These are phyloP conservation scores for Huntiella savannae DNA, from an alignment of 2,329 filamentous ascomycete species.

Conservation along the genomic window DNA sequence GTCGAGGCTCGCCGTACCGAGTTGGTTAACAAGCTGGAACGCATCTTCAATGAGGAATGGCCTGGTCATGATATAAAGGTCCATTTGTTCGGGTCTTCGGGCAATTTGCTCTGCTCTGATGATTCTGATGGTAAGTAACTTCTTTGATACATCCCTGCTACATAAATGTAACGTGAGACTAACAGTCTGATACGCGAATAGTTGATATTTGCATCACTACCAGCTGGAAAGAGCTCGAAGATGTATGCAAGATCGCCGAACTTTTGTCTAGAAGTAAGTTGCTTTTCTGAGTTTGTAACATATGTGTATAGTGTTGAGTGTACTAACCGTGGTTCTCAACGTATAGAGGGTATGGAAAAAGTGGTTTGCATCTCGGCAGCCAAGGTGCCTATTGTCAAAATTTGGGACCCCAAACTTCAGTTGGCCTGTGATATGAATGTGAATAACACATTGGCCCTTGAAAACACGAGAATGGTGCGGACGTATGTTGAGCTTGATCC, in stretches of 20 bases:
- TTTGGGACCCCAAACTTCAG: constrained; percentile 85
- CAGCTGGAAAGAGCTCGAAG: constrained; percentile 67
- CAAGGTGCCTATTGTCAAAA: constrained; percentile 95
- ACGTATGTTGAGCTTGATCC: constrained; percentile 90
- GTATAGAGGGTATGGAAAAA: constrained; percentile 81
- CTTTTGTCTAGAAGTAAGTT: constrained; percentile 65
- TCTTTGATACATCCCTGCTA: neutral
- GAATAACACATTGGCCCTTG: constrained; percentile 85
- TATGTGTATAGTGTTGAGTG: neutral
- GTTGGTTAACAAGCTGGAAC: constrained; percentile 74
- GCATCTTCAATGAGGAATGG: constrained; percentile 77
- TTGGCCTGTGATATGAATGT: constrained; percentile 96
- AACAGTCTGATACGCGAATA: constrained; percentile 20
- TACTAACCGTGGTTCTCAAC: neutral
- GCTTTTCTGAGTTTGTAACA: neutral
- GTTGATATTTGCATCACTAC: constrained; percentile 98
- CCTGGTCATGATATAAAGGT: constrained; percentile 79
- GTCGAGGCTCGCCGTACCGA: constrained; percentile 57
- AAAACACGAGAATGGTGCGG: constrained; percentile 95
- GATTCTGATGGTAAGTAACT: constrained; percentile 72
- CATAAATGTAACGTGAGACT: neutral
- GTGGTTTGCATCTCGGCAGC: constrained; percentile 88
- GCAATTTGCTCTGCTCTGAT: constrained; percentile 82
- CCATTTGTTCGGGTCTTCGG: constrained; percentile 92
- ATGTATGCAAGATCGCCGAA: constrained; percentile 77